Base-by-base conservation (phyloP, 768 basidiomycete species). In the Tubosaeta brunneosetosa region DNA sequence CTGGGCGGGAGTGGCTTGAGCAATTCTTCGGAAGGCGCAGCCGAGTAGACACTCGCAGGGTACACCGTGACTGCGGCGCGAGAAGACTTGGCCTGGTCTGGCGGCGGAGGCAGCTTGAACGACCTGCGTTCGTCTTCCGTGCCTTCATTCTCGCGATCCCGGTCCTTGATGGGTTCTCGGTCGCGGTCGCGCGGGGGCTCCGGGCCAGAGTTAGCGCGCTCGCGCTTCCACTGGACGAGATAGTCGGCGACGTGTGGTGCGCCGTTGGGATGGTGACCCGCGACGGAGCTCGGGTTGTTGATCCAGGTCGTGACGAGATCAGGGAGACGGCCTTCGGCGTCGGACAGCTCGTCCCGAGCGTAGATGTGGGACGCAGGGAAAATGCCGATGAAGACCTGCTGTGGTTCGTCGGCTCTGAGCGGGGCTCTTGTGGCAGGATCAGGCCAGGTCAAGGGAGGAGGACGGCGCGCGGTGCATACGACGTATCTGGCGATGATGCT, bases 301-400 rank as follows among this genome's bases (percentile, higher is more conserved):
- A 69, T 73, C 49, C 85, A 69, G 4, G 82, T 75, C 6, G 77
- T 76, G 22, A 86, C 89, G 6, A 91, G 79, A 55, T 87, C 88
- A 2, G 85, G 83, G 3, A 95, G 81, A 44, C 85, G 81, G 5
- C 90, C 91, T 67, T 94, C 90, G 3, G 92, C 92, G 66, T 94
- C 92, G 4, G 88, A 79, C 16, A 94, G 75, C 60, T 92, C 83
- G 66, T 94, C 92, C 32, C 93, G 88, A 55, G 91, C 75, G 63
- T 86, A 84, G 43, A 95, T 86, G 69, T 93, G 90, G 8, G 89
- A 87, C 1, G 88, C 88, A 1, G 94, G 94, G 63, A 97, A 95
- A 53, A 97, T 94, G 49, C 94, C 94, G 50, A 95, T 91, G 69
- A 91, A 90, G 29, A 97, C 91, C 61, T 91, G 89, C 53, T 91